phyloP scores from a whole-genome alignment of 1,284 basidiomycete species.

The Blastosporella zonata region DNA sequence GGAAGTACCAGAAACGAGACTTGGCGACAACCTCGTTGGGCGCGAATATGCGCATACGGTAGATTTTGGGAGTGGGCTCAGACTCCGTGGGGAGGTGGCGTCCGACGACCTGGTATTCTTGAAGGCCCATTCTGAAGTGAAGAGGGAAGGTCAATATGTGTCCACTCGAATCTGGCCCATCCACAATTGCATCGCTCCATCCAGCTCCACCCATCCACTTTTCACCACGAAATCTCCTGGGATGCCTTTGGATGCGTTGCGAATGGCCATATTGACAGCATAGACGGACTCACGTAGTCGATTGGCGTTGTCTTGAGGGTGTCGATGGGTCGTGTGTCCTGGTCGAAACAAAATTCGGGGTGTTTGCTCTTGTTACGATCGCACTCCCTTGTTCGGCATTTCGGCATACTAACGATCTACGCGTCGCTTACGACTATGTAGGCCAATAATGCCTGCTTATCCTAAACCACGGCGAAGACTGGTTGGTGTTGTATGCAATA shows the following conservation, averaged over 20 bases:
- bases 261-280: slow-evolving; percentile 2
- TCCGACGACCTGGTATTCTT: slow-evolving; percentile 96
- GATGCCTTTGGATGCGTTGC: background rate
- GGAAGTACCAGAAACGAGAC: slow-evolving; percentile 99
- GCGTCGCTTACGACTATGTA: no score
- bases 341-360: slow-evolving; percentile 12
- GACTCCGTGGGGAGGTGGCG: slow-evolving; percentile 94
- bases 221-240: slow-evolving; percentile 12
- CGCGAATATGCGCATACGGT: slow-evolving; percentile 99
- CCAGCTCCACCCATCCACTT: slow-evolving; percentile 16
- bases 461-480: slow-evolving; percentile 45
- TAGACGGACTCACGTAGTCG: slow-evolving; percentile 31
- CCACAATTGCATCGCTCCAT: slow-evolving; percentile 18
- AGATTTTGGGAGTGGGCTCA: slow-evolving; percentile 94
- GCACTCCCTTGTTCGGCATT: slow-evolving; percentile 2
- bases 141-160: slow-evolving; percentile 13
- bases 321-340: slow-evolving; percentile 9
- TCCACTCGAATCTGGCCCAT: slow-evolving; percentile 19
- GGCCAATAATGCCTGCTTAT: slow-evolving; percentile 5
- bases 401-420: no score
- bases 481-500: slow-evolving; percentile 83
- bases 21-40: slow-evolving; percentile 98
- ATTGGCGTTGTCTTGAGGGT: slow-evolving; percentile 33
- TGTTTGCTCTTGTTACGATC: slow-evolving; percentile 19
- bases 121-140: slow-evolving; percentile 41